Percentiles rank a stretch among this genome's conserved stretches.
phyloP scores from a whole-genome alignment of 1,284 basidiomycete species.

The Boletus calvinii region DNA sequence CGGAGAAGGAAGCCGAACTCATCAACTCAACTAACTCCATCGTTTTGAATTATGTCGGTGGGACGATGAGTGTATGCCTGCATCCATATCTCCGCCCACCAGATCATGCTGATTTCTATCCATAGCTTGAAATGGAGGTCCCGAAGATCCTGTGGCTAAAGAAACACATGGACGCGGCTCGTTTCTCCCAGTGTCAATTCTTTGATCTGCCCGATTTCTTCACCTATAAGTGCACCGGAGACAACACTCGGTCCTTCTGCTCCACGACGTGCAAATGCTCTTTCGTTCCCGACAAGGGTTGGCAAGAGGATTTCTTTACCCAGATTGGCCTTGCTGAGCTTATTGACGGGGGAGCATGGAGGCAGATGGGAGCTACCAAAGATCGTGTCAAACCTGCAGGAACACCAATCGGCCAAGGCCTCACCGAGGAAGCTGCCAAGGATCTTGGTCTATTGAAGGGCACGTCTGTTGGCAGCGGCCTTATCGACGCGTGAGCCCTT shows the following conservation, averaged over 20 bases:
- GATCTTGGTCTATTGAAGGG: constrained; percentile 87
- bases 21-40: constrained; percentile 87
- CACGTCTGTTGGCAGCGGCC: constrained; percentile 91
- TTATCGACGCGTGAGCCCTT: constrained; percentile 82
- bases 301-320: constrained; percentile 87
- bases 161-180: constrained; percentile 73
- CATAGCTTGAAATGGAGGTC: constrained; percentile 93
- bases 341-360: constrained; percentile 63
- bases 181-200: constrained; percentile 87
- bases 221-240: constrained; percentile 87
- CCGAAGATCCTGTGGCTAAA: constrained; percentile 98
- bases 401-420: constrained; percentile 83
- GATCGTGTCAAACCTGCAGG: constrained; percentile 85
- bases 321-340: constrained; percentile 79
- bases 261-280: constrained; percentile 97
- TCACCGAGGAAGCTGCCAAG: constrained; percentile 75
- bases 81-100: not conserved
- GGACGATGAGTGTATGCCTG: constrained; percentile 86
- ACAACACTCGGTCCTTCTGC: constrained; percentile 83
- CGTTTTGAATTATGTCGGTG: constrained; percentile 94
- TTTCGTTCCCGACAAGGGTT: constrained; percentile 86
- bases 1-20: constrained; percentile 85
- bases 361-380: constrained; percentile 73
- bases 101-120: constrained; percentile 11
- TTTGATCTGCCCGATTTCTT: constrained; percentile 98